These are phyloP conservation scores for Vickermania spadyakhi DNA, from an alignment of 208 protist species.

Conservation along the genomic window DNA sequence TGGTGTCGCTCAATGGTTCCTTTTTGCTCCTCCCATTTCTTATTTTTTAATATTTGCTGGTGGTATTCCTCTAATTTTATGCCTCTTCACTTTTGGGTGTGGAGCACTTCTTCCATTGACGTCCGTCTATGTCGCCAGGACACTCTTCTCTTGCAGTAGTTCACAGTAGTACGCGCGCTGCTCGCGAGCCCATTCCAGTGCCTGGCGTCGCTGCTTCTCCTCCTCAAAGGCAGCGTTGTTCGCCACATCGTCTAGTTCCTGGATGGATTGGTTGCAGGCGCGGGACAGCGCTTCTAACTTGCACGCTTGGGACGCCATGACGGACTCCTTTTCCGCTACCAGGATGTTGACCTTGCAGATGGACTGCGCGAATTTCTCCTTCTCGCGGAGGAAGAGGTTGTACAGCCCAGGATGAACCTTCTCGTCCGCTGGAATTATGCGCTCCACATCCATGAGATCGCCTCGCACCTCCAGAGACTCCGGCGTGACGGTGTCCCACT, in stretches of 20 bases:
- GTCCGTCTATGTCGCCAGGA: too few species aligned
- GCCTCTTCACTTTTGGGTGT: too few species aligned
- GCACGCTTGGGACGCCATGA: slow-evolving; percentile 43
- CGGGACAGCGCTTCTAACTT: slow-evolving; percentile 38
- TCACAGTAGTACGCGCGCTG: slow-evolving; percentile 50
- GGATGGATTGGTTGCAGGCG: slow-evolving; percentile 56
- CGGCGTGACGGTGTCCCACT: slow-evolving; percentile 35
- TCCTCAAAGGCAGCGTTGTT: slow-evolving; percentile 52
- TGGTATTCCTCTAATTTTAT: too few species aligned
- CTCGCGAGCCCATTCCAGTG: slow-evolving; percentile 59
- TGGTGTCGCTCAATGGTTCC: too few species aligned
- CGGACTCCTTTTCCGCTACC: slow-evolving; percentile 68
- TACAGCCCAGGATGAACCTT: slow-evolving; percentile 78
- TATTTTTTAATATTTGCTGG: too few species aligned
- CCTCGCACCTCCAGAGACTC: slow-evolving; percentile 33
- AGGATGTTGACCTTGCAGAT: slow-evolving; percentile 64
- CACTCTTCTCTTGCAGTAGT: slow-evolving; percentile 9
- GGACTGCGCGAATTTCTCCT: slow-evolving; percentile 49
- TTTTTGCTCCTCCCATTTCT: too few species aligned
- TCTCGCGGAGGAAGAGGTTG: slow-evolving; percentile 71
- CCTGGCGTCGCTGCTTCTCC: slow-evolving; percentile 56
- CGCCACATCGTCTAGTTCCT: slow-evolving; percentile 63
- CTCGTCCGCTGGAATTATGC: slow-evolving; percentile 76
- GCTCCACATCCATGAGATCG: slow-evolving; percentile 70
- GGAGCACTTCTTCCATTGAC: too few species aligned